Base-by-base conservation (phyloP, 2,329 filamentous ascomycete species). In the Sarocladium kiliense region DNA sequence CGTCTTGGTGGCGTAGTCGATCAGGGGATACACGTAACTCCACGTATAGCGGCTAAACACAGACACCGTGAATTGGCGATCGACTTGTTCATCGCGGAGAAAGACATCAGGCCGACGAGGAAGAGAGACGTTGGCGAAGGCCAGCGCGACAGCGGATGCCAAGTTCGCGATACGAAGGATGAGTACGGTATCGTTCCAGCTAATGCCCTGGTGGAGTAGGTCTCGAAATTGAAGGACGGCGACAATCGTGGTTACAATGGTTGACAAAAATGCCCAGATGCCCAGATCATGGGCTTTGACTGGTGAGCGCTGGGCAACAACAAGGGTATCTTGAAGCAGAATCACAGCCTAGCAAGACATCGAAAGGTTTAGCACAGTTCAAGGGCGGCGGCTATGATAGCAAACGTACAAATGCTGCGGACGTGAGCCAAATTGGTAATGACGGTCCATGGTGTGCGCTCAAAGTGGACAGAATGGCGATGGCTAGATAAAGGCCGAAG, bases 81-180 rank as follows among this genome's bases (percentile, higher is more conserved):
- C 88, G 30, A 93, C 85, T 3, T 75, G 65, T 47, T 76, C 72
- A 25, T 76, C 83, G 37, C 84, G 26, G 62, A 77, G 73, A 63
- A 77, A 89, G 18, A 91, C 83, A 54, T 85, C 76, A 3, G 88
- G 88, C 11, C 88, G 78, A 42, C 88, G 79, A 3, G 86, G 86
- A 14, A 91, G 71, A 1, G 77, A 75, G 12, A 86, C 58, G 59
- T 78, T 78, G 16, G 74, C 69, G 44, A 80, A 59, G 14, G 71
- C 68, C 18, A 82, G 68, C n/a, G 69, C 63, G n/a, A 82, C 27
- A 14, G 73, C 66, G 11, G 73, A 65, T 9, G 65, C 67, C 19
- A 82, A 64, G 56, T 84, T 80, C 2, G 71, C 67, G 1, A 75
- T 64, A 32, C 82, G 70, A 25, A 73, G 64, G 44, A 66, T 75